Base-by-base conservation (phyloP, 495 filamentous ascomycete genomes). In the Aspergillus carlsbadensis region DNA sequence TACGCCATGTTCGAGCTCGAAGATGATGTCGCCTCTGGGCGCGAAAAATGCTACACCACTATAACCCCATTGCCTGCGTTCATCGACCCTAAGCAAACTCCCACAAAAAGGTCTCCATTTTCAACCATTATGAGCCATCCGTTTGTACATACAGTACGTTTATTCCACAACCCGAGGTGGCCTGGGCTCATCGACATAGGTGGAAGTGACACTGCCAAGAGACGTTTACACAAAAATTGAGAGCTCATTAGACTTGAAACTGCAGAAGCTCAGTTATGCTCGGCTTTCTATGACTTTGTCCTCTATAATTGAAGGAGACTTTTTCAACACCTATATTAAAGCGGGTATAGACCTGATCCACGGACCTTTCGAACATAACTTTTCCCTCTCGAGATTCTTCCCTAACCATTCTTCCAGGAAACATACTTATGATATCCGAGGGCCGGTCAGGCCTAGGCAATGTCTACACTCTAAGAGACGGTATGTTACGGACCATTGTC, bases 361-460 rank as follows among this genome's bases (percentile, higher is more conserved):
- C 3, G 26, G 4, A 29, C 3, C 26, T 8, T 29, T 29, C 8
- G 26, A 29, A 8, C 26, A 8, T 8, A 29, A 29, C 8, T 3
- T 29, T 3, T 29, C 8, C 26, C 8, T 29, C 26, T 8, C 36
- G 6, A 20, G 22, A 26, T 40, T 14, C 21, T 11, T 42, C 7
- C 24, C 5, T 33, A 41, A 17, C 11, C 21, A 17, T 29, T 44
- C 5, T 14, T 40, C 24, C 53, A 96, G 93, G 94, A 17, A 87
- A 91, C 66, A 78, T 96, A 59, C 68, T 95, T 65, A 94, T 98
- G 90, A 83, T 96, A 14, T 97, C 95, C 0, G 87, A 96, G 66
- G 94, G 94, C 24, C 79, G 82, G 20, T 75, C 83, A 37, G 89
- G 86, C n/a, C 81, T 88, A 10, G 91, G 96, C 63, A 91, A 90